A percentile compares a stretch with the other conserved stretches of the same genome.
phyloP scores from a whole-genome alignment of 805 yeast species.

The Myxozyma melibiosi region DNA sequence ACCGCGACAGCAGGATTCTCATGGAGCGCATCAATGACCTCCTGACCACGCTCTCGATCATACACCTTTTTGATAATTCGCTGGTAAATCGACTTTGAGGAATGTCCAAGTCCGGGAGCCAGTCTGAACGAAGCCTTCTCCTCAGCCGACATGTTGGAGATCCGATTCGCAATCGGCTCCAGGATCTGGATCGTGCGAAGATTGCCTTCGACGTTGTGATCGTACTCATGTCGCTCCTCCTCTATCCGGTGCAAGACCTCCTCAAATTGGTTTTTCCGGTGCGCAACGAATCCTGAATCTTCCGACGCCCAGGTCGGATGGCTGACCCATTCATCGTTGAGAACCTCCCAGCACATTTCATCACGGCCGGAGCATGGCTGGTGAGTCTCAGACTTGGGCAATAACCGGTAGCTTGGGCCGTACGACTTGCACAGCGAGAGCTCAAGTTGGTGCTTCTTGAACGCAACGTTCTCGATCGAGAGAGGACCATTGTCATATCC shows the following conservation, averaged over 20 bases:
- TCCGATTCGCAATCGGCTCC: slow-evolving; percentile 91
- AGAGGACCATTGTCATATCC: slow-evolving; percentile 85
- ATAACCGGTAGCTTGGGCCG: slow-evolving; percentile 90
- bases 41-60: slow-evolving; percentile 92
- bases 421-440: slow-evolving; percentile 87
- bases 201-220: slow-evolving; percentile 92
- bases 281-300: slow-evolving; percentile 98
- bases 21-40: slow-evolving; percentile 92
- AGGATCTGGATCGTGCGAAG: slow-evolving; percentile 91
- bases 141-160: slow-evolving; percentile 88
- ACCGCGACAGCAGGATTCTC: slow-evolving; percentile 95
- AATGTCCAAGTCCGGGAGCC: slow-evolving; percentile 92
- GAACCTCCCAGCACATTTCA: slow-evolving; percentile 98
- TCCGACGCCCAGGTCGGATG: slow-evolving; percentile 99
- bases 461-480: slow-evolving; percentile 80
- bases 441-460: slow-evolving; percentile 89
- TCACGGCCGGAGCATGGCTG: slow-evolving; percentile 99
- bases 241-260: slow-evolving; percentile 93
- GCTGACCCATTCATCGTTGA: slow-evolving; percentile 99
- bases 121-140: slow-evolving; percentile 84
- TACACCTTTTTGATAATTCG: slow-evolving; percentile 90
- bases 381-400: slow-evolving; percentile 90
- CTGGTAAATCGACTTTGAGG: slow-evolving; percentile 86
- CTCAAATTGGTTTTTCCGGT: slow-evolving; percentile 95
- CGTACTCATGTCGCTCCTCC: slow-evolving; percentile 97